These are phyloP conservation scores for Boletus rubescentipes DNA, from an alignment of 768 basidiomycete species.

Conservation along the genomic window DNA sequence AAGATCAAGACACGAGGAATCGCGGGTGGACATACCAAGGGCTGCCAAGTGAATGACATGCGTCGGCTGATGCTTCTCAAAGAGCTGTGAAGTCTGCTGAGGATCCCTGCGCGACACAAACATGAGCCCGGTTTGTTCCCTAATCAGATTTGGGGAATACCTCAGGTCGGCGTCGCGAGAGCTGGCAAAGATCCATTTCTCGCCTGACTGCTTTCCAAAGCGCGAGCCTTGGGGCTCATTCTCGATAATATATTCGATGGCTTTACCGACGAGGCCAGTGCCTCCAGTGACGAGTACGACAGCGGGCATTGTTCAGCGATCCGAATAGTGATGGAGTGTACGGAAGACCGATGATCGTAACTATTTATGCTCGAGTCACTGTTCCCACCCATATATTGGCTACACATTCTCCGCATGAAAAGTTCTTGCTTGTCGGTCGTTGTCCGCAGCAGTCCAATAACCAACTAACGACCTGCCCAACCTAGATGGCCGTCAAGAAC, in stretches of 20 bases:
- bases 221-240: constrained; percentile 74
- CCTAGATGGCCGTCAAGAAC: constrained; percentile 40
- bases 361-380: too few species aligned
- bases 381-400: too few species aligned
- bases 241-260: constrained; percentile 74
- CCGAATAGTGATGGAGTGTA: not conserved
- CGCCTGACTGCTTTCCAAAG: constrained; percentile 73
- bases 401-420: constrained; percentile 10
- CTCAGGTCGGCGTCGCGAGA: constrained; percentile 83
- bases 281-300: constrained; percentile 85
- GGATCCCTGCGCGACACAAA: constrained; percentile 51
- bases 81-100: constrained; percentile 67
- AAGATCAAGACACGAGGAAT: not conserved
- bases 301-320: constrained; percentile 25
- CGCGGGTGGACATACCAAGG: constrained; percentile 55
- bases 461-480: not conserved
- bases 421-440: constrained; percentile 3
- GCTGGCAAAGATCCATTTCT: constrained; percentile 83
- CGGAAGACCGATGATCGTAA: too few species aligned
- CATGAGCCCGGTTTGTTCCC: not conserved
- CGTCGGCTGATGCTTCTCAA: constrained; percentile 90
- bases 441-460: constrained; percentile 4
- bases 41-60: constrained; percentile 97
- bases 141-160: constrained; percentile 41
- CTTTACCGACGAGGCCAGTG: constrained; percentile 84